These are phyloP conservation scores for Fragaria vesca DNA, from an alignment of 306 rosid genomes.

Conservation along the genomic window DNA sequence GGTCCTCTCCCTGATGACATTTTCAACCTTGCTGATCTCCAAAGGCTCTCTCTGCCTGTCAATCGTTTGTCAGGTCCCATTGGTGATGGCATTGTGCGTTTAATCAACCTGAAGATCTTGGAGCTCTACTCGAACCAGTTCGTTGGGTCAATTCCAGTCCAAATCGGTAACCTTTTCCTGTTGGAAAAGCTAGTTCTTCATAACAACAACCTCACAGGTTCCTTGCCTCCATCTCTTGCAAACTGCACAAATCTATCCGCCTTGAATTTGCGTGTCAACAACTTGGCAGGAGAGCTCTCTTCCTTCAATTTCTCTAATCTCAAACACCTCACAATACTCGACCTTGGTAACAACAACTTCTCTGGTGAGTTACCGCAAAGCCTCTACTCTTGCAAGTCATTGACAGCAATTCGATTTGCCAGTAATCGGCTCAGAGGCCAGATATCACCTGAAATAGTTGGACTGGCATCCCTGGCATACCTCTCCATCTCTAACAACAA, in stretches of 20 bases:
- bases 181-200: constrained; percentile 60
- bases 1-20: constrained; percentile 68
- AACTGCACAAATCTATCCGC: constrained; percentile 61
- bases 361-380: constrained; percentile 60
- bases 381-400: constrained; percentile 72
- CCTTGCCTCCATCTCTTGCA: constrained; percentile 56
- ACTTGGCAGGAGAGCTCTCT: constrained; percentile 57
- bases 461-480: constrained; percentile 60
- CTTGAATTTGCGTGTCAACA: constrained; percentile 74
- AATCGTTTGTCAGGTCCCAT: constrained; percentile 62
- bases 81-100: constrained; percentile 38
- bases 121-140: constrained; percentile 71
- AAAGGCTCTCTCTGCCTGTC: constrained; percentile 54
- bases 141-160: constrained; percentile 47
- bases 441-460: constrained; percentile 53
- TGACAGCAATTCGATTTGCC: constrained; percentile 69
- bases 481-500: constrained; percentile 71
- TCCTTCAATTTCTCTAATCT: constrained; percentile 64
- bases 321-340: constrained; percentile 52
- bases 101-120: constrained; percentile 55
- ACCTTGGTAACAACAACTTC: constrained; percentile 73
- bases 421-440: constrained; percentile 60
- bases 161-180: constrained; percentile 58
- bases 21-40: constrained; percentile 40
- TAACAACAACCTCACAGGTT: constrained; percentile 63